Base-by-base conservation (phyloP, 169 alveolate species). In the Cytauxzoon felis region DNA sequence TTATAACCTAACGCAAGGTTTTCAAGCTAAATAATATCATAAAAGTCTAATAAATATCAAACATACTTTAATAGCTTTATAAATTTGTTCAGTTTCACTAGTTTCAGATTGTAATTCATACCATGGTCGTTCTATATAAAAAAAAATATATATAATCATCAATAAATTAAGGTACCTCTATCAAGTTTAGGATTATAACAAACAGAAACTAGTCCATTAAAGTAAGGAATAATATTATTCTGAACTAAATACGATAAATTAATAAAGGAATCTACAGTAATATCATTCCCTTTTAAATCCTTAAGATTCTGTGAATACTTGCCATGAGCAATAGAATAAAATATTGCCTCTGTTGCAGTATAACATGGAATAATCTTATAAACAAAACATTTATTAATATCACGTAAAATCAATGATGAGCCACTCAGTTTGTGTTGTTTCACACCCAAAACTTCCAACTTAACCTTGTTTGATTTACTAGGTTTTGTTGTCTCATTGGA, bases 341-440 rank as follows among this genome's bases (percentile, higher is more conserved):
- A 71, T 40, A 56, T 32, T 9, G 82, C 82, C 38, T 71, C 82
- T 23, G 82, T 56, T n/a, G 66, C 45, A 5, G 69, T 54, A 42
- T 71, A 63, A 34, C 41, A 53, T 18, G 78, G 78, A 6, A 66
- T n/a, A 38, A 38, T 57, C 63, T 73, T 73, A 79, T 73, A 73
- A 19, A 73, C 45, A 38, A 19, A 73, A 3, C 69, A 33, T 29
- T 38, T 36, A 0, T 33, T 73, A 29, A 18, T 13, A 50, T 73
- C 84, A 18, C 71, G 33, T 30, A 73, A 65, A 52, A 73, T 64
- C n/a, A 73, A 58, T 41, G 84, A 52, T n/a, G 84, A 64, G 29
- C 84, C 84, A 60, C 84, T 73, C 13, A 73, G 71, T 61, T 73
- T 73, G 49, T 59, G 58, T 33, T 73, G 73, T 18, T 50, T 24